Conservation (phyloP, 2,329 filamentous ascomycete species). For the Penicillium psychrosexuale region DNA sequence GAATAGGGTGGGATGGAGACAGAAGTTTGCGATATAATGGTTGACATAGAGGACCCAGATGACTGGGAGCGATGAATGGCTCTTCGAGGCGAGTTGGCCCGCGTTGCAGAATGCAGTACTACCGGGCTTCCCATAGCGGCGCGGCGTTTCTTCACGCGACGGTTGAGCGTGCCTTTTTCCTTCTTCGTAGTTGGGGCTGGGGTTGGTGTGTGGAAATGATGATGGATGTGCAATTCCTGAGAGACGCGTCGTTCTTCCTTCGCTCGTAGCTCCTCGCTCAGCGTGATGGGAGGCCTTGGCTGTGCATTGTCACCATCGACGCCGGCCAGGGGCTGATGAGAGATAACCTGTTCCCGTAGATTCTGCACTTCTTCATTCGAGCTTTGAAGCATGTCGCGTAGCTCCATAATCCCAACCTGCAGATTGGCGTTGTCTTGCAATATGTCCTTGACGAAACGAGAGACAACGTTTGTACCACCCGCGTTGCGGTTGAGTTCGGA, state of each 20-base stretch:
- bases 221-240: slow-evolving; percentile 85
- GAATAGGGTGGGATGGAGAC: slow-evolving; percentile 53
- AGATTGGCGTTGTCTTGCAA: slow-evolving; percentile 92
- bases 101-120: slow-evolving; percentile 34
- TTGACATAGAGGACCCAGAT: slow-evolving; percentile 50
- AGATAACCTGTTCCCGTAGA: slow-evolving; percentile 74
- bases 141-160: slow-evolving; percentile 70
- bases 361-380: slow-evolving; percentile 93
- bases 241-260: slow-evolving; percentile 52
- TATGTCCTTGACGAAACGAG: slow-evolving; percentile 92
- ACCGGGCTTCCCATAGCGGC: slow-evolving; percentile 57
- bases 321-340: slow-evolving; percentile 67
- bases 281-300: slow-evolving; percentile 49
- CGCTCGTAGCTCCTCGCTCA: slow-evolving; percentile 69
- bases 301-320: slow-evolving; percentile 21
- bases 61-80: slow-evolving; percentile 37
- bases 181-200: slow-evolving; percentile 52
- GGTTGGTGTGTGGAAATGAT: slow-evolving; percentile 75
- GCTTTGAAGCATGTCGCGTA: slow-evolving; percentile 83
- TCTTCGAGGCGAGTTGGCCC: slow-evolving; percentile 26
- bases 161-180: slow-evolving; percentile 51
- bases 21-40: slow-evolving; percentile 62
- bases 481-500: slow-evolving; percentile 61
- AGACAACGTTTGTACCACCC: slow-evolving; percentile 69
- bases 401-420: slow-evolving; percentile 85